A percentile compares a stretch with the other conserved stretches of the same genome.
These are phyloP conservation scores for Myxozyma udenii DNA, from an alignment of 805 yeast species.

Conservation along the genomic window DNA sequence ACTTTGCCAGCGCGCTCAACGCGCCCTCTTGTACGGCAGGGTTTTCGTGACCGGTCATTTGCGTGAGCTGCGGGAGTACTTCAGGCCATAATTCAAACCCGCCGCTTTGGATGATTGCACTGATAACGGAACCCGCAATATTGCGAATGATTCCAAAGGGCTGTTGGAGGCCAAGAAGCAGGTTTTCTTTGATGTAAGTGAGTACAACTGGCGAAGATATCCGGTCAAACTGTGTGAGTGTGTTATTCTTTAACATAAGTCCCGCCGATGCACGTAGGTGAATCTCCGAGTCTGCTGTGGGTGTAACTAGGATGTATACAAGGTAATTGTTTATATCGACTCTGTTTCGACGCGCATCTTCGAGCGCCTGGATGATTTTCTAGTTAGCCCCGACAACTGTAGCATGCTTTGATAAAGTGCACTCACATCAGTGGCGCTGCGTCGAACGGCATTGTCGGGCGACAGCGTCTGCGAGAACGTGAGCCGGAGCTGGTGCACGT, in stretches of 20 bases:
- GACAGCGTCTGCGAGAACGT: slow-evolving; percentile 74
- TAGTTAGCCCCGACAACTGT: background rate
- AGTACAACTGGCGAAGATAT: slow-evolving; percentile 38
- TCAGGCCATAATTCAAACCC: slow-evolving; percentile 75
- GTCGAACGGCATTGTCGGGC: slow-evolving; percentile 51
- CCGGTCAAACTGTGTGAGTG: slow-evolving; percentile 43
- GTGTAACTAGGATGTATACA: slow-evolving; percentile 60
- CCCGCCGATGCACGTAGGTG: slow-evolving; percentile 87
- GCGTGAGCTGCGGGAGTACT: slow-evolving; percentile 64
- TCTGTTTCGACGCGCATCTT: slow-evolving; percentile 57
- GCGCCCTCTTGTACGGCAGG: slow-evolving; percentile 66
- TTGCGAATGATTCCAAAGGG: slow-evolving; percentile 65
- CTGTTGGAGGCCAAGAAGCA: slow-evolving; percentile 51
- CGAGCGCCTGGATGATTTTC: slow-evolving; percentile 49
- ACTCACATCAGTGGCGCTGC: slow-evolving; percentile 57
- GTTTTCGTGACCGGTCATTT: slow-evolving; percentile 53
- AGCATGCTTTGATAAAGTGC: background rate
- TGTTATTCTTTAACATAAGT: slow-evolving; percentile 70
- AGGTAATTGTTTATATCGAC: slow-evolving; percentile 82
- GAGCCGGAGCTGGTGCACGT: slow-evolving; percentile 60
- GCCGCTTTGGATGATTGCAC: slow-evolving; percentile 67
- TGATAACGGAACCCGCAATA: slow-evolving; percentile 86
- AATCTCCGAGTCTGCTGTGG: slow-evolving; percentile 46
- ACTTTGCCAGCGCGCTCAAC: slow-evolving; percentile 74
- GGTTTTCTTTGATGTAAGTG: slow-evolving; percentile 46